phyloP scores from a whole-genome alignment of 2,329 filamentous ascomycete genomes.

The Lojkania enalia region DNA sequence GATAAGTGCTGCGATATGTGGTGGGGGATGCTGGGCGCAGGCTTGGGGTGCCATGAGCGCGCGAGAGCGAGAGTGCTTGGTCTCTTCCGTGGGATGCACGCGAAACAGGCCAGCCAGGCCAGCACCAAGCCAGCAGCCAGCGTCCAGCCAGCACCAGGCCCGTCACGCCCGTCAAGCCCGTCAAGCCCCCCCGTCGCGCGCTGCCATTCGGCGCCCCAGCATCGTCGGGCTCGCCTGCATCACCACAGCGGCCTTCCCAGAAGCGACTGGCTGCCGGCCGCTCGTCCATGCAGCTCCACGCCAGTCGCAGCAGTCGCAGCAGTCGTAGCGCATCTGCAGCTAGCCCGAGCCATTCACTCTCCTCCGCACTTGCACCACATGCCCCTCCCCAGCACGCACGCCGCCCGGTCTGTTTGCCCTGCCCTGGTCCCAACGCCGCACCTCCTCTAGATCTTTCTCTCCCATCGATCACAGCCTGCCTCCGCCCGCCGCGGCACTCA shows the following conservation, averaged over 20 bases:
- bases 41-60: neutral
- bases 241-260: constrained; percentile 18
- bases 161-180: too few relatives aligned
- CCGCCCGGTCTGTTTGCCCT: constrained; percentile 14
- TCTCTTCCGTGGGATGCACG: constrained; percentile 10
- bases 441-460: constrained; percentile 1
- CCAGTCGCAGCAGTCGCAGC: neutral
- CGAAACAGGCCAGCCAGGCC: constrained; percentile 3
- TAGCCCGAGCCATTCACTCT: constrained; percentile 13
- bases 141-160: too few relatives aligned
- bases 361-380: constrained; percentile 1
- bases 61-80: too few relatives aligned
- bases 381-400: constrained; percentile 2
- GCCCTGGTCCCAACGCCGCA: constrained; percentile 14
- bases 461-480: constrained; percentile 1
- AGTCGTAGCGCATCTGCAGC: constrained; percentile 13
- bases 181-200: too few relatives aligned
- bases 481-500: constrained; percentile 2
- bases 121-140: too few relatives aligned
- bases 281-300: constrained; percentile 7
- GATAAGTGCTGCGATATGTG: constrained; percentile 25
- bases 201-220: constrained; percentile 39
- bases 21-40: constrained; percentile 12
- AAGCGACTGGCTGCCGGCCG: constrained; percentile 29
- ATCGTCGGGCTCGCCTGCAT: constrained; percentile 41